Percentiles rank a stretch among this genome's conserved stretches.
Evolutionary conservation across 2,329 filamentous ascomycete genomes (phyloP).

Genomic region (Dactylonectria macrodidyma): DNA sequence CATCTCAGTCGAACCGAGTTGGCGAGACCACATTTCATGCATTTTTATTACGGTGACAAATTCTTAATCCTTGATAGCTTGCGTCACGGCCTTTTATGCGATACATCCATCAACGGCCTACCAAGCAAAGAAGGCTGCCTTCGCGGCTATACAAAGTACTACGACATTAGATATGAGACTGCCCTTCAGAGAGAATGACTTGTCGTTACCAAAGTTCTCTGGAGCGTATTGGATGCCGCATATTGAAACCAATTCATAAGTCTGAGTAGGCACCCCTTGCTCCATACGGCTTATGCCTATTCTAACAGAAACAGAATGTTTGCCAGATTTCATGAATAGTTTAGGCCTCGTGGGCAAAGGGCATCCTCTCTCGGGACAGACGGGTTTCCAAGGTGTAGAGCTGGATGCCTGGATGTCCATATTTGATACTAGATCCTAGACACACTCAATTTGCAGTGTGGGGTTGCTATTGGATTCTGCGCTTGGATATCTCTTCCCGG

Average conservation of each 20-base stretch:
- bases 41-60: not conserved
- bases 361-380: not conserved
- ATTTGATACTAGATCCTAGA: not conserved
- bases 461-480: not conserved
- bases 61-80: not conserved
- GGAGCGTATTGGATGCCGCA: not conserved
- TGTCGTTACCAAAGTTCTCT: not conserved
- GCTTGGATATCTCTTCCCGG: not conserved
- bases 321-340: not conserved
- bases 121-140: not conserved
- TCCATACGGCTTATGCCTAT: not conserved
- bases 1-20: conserved; percentile 22
- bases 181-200: not conserved
- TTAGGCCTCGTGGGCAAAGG: not conserved
- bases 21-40: not conserved
- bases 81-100: not conserved
- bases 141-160: not conserved
- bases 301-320: not conserved
- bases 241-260: not conserved
- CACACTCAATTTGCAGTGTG: not conserved
- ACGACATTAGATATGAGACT: not conserved
- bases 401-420: not conserved
- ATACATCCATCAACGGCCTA: not conserved
- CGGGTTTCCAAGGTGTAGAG: not conserved
- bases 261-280: not conserved